phyloP scores from a whole-genome alignment of 352 stramenopile species.

The Pythium pyrilobum region DNA sequence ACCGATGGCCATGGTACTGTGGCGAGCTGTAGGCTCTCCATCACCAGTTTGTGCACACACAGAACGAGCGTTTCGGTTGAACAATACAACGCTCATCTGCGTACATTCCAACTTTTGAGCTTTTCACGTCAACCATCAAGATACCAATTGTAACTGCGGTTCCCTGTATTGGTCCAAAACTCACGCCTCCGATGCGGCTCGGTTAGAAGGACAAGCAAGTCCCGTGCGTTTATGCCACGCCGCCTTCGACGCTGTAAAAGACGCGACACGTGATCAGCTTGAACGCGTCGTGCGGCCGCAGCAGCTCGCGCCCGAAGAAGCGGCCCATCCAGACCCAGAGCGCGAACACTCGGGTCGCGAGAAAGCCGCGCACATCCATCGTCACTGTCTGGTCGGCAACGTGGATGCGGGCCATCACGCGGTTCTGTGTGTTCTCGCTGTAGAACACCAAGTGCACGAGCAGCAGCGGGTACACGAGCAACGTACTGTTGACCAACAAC shows the following conservation, averaged over 20 bases:
- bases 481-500: not conserved
- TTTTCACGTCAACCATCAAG: no score
- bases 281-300: not conserved
- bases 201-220: no score
- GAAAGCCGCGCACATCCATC: constrained; percentile 5
- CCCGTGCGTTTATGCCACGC: not conserved
- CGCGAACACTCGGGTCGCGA: constrained; percentile 6
- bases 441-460: constrained; percentile 3
- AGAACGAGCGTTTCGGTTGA: no score
- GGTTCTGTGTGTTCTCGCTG: not conserved
- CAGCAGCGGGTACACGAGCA: constrained; percentile 1
- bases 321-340: constrained; percentile 11
- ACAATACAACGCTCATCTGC: no score
- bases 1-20: no score
- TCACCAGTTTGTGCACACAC: no score
- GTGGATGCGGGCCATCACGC: not conserved
- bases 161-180: no score
- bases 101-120: no score
- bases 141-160: no score
- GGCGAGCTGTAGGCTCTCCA: no score
- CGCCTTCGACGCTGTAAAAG: not conserved
- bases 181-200: no score
- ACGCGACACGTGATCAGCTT: constrained; percentile 1
- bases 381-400: not conserved
- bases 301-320: constrained; percentile 1